phyloP scores from a whole-genome alignment of 148 eudicot species.

The Cornus florida region DNA sequence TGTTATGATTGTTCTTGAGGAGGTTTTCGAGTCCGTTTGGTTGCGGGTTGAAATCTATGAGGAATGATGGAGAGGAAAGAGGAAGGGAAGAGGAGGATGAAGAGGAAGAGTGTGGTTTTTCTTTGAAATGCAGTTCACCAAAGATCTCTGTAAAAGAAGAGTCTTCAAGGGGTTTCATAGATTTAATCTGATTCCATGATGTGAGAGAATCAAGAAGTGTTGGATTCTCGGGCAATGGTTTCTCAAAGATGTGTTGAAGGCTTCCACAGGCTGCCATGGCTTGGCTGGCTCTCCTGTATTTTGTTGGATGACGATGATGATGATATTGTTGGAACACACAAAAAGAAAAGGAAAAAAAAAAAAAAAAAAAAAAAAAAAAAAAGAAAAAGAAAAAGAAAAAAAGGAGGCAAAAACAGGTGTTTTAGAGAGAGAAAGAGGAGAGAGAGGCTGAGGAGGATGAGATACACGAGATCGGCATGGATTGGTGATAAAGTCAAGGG shows the following conservation, averaged over 20 bases:
- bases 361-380: no score
- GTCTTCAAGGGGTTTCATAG: constrained; percentile 40
- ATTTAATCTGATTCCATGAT: constrained; percentile 46
- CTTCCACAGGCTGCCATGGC: constrained; percentile 74
- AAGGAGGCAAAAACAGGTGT: background rate
- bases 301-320: background rate
- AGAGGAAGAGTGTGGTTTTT: constrained; percentile 16
- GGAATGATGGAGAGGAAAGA: background rate
- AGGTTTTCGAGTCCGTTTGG: background rate
- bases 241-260: constrained; percentile 68
- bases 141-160: constrained; percentile 62
- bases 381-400: background rate
- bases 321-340: background rate
- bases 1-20: background rate
- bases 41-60: background rate
- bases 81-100: background rate
- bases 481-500: constrained; percentile 17
- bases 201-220: constrained; percentile 50
- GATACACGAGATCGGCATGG: constrained; percentile 47
- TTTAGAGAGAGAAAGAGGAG: constrained; percentile 12
- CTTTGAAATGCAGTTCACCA: constrained; percentile 63
- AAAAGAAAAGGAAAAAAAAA: no score
- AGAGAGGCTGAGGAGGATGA: background rate
- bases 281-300: constrained; percentile 7
- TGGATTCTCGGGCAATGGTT: constrained; percentile 42